Conservation (phyloP, 306 rosid species). For the Gleditsia sinensis region DNA sequence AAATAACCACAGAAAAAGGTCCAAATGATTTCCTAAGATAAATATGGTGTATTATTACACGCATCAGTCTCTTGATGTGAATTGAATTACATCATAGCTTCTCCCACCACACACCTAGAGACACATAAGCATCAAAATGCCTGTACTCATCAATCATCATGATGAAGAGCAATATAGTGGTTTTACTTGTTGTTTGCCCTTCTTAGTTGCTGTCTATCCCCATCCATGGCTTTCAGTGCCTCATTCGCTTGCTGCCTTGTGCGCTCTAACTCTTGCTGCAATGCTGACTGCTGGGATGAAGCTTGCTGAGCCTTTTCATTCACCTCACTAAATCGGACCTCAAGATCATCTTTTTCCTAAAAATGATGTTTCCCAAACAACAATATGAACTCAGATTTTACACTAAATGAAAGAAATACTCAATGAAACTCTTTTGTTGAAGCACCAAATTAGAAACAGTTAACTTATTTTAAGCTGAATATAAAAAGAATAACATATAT, state of each 20-base stretch:
- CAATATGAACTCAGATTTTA: constrained; percentile 37
- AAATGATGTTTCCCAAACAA: constrained; percentile 40
- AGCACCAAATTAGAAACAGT: constrained; percentile 21
- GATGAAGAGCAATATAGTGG: constrained; percentile 31
- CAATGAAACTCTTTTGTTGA: constrained; percentile 27
- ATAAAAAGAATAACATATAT: not conserved
- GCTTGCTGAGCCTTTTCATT: constrained; percentile 86
- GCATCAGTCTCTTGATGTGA: not conserved
- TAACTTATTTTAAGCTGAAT: constrained; percentile 19
- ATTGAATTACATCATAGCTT: constrained; percentile 32
- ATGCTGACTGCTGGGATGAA: constrained; percentile 64
- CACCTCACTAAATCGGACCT: constrained; percentile 63
- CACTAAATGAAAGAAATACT: constrained; percentile 17
- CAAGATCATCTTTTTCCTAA: constrained; percentile 97
- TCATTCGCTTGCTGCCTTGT: constrained; percentile 98
- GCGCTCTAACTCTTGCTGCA: constrained; percentile 95
- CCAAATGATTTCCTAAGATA: not conserved
- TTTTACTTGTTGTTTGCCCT: constrained; percentile 93
- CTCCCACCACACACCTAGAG: constrained; percentile 20
- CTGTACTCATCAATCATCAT: constrained; percentile 24
- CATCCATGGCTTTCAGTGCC: constrained; percentile 93
- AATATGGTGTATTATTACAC: not conserved
- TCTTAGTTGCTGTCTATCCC: constrained; percentile 91
- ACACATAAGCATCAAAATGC: constrained; percentile 20
- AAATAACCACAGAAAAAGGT: constrained; percentile 6